Conservation (phyloP, 441 rosid genomes). For the Gossypium laxum region DNA sequence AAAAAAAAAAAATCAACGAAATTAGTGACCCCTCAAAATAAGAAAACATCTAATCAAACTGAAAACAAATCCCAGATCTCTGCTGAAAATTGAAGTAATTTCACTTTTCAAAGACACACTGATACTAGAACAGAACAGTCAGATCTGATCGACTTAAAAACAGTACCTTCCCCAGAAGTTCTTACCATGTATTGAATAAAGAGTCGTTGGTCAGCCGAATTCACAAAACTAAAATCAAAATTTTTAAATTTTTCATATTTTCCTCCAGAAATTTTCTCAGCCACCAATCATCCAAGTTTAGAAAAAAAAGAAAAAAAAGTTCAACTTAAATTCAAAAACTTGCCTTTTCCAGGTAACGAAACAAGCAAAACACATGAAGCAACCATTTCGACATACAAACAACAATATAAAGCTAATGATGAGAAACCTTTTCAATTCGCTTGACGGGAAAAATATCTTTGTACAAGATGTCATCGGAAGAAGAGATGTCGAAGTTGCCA, state of each 20-base stretch:
- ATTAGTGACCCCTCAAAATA: conserved; percentile 8
- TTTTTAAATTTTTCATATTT: not conserved
- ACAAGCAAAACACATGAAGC: not conserved
- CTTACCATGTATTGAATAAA: not conserved
- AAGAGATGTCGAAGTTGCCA: conserved; percentile 31
- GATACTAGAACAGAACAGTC: not conserved
- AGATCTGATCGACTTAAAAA: conserved; percentile 3
- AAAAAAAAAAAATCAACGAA: conserved; percentile 17
- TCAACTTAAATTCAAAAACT: not conserved
- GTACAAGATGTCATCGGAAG: conserved; percentile 36
- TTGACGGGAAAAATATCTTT: conserved; percentile 49
- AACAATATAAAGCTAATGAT: not conserved
- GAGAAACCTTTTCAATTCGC: conserved; percentile 48
- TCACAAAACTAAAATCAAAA: conserved; percentile 1
- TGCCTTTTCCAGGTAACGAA: not conserved
- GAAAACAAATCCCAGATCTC: not conserved
- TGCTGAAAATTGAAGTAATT: not conserved
- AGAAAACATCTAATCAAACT: not conserved
- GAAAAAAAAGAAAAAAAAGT: not conserved
- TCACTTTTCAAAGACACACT: not conserved
- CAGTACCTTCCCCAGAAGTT: not conserved
- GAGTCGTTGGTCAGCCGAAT: not conserved
- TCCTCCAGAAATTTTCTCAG: not conserved
- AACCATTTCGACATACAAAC: not conserved
- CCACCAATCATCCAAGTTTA: not conserved